Conservation (phyloP, 345 rosid genomes). For the Limnanthes douglasii region DNA sequence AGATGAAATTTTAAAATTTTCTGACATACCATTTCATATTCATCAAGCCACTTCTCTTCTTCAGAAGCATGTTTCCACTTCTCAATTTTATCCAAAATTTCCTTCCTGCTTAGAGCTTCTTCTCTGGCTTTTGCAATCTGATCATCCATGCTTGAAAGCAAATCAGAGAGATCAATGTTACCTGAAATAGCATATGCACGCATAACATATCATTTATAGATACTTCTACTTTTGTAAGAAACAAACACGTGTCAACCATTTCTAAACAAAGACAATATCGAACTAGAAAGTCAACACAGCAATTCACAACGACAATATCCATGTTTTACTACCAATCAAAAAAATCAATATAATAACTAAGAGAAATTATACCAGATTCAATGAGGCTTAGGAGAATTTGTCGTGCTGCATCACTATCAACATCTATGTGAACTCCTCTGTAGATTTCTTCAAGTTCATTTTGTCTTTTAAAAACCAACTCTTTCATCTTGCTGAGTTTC, state of each 20-base stretch:
- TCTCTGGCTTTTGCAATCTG: constrained; percentile 72
- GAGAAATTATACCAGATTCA: constrained; percentile 73
- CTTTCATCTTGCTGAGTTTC: constrained; percentile 78
- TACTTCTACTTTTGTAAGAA: no score
- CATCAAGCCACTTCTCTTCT: constrained; percentile 95
- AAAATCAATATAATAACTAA: no score
- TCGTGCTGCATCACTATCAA: constrained; percentile 55
- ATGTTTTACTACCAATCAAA: no score
- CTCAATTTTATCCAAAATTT: constrained; percentile 72
- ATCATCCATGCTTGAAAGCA: constrained; percentile 68
- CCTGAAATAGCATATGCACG: no score
- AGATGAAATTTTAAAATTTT: no score
- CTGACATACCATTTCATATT: constrained; percentile 60
- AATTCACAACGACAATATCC: no score
- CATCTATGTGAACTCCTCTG: constrained; percentile 54
- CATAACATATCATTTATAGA: no score
- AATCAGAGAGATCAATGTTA: constrained; percentile 38
- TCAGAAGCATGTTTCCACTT: constrained; percentile 72
- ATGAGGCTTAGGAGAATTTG: constrained; percentile 37
- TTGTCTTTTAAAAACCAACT: constrained; percentile 71
- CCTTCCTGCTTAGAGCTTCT: constrained; percentile 69
- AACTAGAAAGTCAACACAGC: no score
- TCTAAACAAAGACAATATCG: no score
- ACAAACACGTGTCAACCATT: no score
- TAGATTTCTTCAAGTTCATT: constrained; percentile 70